A percentile compares a stretch with the other conserved stretches of the same genome.
phyloP scores from a whole-genome alignment of 176 grass and related monocot genomes.

The Triticum turgidum region DNA sequence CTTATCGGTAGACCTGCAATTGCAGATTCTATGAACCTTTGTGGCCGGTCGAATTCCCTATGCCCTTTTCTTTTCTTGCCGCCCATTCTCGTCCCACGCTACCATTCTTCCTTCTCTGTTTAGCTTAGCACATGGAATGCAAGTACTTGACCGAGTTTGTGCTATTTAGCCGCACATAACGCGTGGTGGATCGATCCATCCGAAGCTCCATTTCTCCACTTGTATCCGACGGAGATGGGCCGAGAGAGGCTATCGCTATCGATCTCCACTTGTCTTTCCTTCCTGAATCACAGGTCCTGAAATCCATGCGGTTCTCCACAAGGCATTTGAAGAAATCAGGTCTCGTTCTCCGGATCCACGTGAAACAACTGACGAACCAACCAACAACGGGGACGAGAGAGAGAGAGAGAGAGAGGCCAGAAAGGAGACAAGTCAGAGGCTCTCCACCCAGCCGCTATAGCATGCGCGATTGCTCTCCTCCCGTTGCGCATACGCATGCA shows the following conservation, averaged over 20 bases:
- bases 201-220: too few relatives aligned
- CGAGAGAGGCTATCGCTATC: too few relatives aligned
- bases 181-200: too few relatives aligned
- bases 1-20: constrained; percentile 28
- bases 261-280: too few relatives aligned
- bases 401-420: not conserved
- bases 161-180: not conserved
- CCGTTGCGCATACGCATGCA: not conserved
- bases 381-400: not conserved
- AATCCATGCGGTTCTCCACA: not conserved
- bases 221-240: too few relatives aligned
- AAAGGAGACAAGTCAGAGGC: not conserved
- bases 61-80: not conserved
- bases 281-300: not conserved
- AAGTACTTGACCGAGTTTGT: too few relatives aligned
- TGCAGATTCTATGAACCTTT: constrained; percentile 44
- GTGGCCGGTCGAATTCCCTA: not conserved
- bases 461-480: not conserved
- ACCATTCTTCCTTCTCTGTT: not conserved
- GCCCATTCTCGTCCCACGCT: constrained; percentile 3
- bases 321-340: not conserved
- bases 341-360: not conserved
- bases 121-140: too few relatives aligned
- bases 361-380: not conserved
- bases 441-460: not conserved